These are phyloP conservation scores for Agroathelia rolfsii DNA, from an alignment of 1,284 basidiomycete genomes.

Conservation along the genomic window DNA sequence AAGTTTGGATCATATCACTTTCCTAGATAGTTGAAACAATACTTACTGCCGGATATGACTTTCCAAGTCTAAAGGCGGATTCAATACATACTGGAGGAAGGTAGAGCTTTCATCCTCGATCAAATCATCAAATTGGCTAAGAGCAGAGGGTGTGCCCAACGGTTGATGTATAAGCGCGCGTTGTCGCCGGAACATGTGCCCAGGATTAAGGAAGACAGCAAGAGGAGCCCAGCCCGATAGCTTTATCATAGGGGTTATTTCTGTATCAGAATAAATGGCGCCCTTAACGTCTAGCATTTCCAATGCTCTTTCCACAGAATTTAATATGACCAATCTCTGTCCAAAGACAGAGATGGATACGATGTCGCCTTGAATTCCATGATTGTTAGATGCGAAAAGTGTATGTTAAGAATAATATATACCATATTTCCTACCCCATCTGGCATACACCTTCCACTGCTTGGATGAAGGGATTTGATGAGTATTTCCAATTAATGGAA, in stretches of 20 bases:
- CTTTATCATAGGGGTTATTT: constrained; percentile 15
- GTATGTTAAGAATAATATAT: constrained; percentile 5
- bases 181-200: constrained; percentile 14
- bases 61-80: constrained; percentile 11
- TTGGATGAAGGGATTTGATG: constrained; percentile 18
- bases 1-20: background rate
- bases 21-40: background rate
- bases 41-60: constrained; percentile 14
- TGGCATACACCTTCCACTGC: constrained; percentile 21
- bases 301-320: constrained; percentile 15
- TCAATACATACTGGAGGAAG: constrained; percentile 18
- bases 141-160: constrained; percentile 18
- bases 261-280: constrained; percentile 17
- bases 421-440: constrained; percentile 24
- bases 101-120: constrained; percentile 16
- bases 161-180: constrained; percentile 14
- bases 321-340: constrained; percentile 19
- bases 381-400: no score
- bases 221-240: constrained; percentile 15
- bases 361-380: constrained; percentile 28
- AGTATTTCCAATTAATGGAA: constrained; percentile 24
- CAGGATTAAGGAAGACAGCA: constrained; percentile 14
- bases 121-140: constrained; percentile 12
- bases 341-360: constrained; percentile 25
- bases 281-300: constrained; percentile 20